phyloP scores from a whole-genome alignment of 148 eudicot species.

The Rheum nobile region DNA sequence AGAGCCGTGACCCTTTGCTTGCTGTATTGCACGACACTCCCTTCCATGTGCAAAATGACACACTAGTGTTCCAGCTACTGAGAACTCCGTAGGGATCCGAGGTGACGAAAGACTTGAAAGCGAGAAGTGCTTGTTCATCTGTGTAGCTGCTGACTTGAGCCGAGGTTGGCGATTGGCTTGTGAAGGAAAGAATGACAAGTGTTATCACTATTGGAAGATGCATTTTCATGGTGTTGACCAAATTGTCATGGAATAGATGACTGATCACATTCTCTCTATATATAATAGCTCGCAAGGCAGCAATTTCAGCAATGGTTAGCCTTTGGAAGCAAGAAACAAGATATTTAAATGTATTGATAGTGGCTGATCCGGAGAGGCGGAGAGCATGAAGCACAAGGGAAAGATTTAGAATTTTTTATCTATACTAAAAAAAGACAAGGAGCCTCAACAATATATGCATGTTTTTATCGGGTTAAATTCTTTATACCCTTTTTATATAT shows the following conservation, averaged over 20 bases:
- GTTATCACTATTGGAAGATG: not conserved
- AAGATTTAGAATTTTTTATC: too few species aligned
- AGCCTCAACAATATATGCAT: too few species aligned
- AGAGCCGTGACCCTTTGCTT: slow-evolving; percentile 15
- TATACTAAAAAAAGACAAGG: too few species aligned
- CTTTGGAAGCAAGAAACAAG: too few species aligned
- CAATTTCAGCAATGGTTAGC: too few species aligned
- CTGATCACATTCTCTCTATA: too few species aligned
- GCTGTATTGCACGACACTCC: slow-evolving; percentile 12
- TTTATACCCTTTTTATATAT: too few species aligned
- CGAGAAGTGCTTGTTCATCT: not conserved
- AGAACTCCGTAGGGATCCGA: not conserved
- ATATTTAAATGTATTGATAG: too few species aligned
- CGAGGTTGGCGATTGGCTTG: not conserved
- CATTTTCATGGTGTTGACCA: not conserved
- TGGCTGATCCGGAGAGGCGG: too few species aligned
- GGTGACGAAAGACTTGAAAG: not conserved
- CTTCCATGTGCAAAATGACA: slow-evolving; percentile 8
- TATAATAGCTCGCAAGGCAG: too few species aligned
- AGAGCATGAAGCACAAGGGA: too few species aligned
- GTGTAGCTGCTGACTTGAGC: not conserved
- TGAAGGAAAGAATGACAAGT: not conserved
- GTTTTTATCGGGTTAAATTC: too few species aligned
- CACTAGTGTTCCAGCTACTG: not conserved
- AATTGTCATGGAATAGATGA: not conserved